These are phyloP conservation scores for Populus nigra DNA, from an alignment of 345 rosid genomes.

Conservation along the genomic window DNA sequence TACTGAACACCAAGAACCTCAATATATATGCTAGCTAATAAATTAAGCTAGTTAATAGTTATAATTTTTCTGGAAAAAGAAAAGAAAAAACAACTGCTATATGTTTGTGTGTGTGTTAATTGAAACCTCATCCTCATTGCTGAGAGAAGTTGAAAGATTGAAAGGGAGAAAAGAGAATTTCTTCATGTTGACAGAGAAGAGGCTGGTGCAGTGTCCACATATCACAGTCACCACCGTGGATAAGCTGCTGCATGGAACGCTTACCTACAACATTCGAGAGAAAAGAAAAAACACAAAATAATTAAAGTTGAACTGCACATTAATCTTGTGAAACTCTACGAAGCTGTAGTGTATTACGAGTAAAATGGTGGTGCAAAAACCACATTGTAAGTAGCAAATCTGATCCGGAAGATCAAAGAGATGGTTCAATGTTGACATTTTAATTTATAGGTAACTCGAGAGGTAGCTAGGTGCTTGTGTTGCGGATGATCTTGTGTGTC, in stretches of 20 bases:
- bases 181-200: constrained; percentile 89
- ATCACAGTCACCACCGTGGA: constrained; percentile 88
- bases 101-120: background rate
- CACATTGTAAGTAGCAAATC: constrained; percentile 96
- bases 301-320: background rate
- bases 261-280: constrained; percentile 49
- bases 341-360: constrained; percentile 42
- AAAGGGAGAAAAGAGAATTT: constrained; percentile 85
- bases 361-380: constrained; percentile 85
- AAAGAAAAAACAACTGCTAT: background rate
- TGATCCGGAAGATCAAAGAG: constrained; percentile 80
- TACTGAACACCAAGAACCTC: background rate
- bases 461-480: background rate
- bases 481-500: background rate
- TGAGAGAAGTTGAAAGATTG: constrained; percentile 68
- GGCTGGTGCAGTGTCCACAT: constrained; percentile 93
- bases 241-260: constrained; percentile 83
- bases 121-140: constrained; percentile 38
- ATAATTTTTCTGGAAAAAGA: background rate
- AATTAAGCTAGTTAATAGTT: background rate
- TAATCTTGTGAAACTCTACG: background rate
- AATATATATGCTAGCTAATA: background rate
- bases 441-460: background rate
- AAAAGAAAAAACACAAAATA: background rate
- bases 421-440: constrained; percentile 58